Conservation (phyloP, 2,329 filamentous ascomycete species). For the Fusarium sp. region DNA sequence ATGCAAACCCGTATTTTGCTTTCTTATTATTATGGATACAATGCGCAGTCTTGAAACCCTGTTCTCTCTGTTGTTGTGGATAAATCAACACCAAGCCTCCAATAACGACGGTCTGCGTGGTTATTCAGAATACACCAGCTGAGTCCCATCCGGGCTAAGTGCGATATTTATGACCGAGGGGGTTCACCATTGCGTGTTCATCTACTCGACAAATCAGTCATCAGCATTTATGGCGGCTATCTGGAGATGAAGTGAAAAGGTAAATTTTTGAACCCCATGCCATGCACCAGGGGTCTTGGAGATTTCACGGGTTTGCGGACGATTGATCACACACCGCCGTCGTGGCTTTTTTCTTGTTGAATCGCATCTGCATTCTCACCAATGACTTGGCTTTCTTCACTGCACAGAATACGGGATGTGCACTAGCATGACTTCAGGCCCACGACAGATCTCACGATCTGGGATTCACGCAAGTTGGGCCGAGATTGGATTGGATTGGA, state of each 20-base stretch:
- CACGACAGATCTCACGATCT: constrained; percentile 40
- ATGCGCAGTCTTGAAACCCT: constrained; percentile 8
- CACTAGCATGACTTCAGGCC: constrained; percentile 32
- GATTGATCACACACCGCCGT: constrained; percentile 31
- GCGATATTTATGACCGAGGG: constrained; percentile 3
- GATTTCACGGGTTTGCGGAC: constrained; percentile 28
- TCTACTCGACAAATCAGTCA: constrained; percentile 6
- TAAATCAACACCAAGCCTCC: constrained; percentile 20
- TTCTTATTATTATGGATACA: background rate
- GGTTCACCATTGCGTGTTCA: constrained; percentile 17
- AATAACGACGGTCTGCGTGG: constrained; percentile 7
- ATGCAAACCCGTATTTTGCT: constrained; percentile 18
- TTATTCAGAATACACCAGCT: background rate
- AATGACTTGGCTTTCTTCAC: constrained; percentile 20
- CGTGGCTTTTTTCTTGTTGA: constrained; percentile 24
- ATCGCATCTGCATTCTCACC: constrained; percentile 14
- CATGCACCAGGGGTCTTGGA: constrained; percentile 22
- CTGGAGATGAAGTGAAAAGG: constrained; percentile 6
- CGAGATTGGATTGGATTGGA: constrained; percentile 26
- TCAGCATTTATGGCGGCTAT: constrained; percentile 23
- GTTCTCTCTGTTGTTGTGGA: constrained; percentile 26
- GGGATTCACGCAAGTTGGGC: constrained; percentile 31
- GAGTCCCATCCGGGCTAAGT: background rate
- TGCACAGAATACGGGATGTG: constrained; percentile 32
- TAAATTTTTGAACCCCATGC: background rate